A percentile compares a stretch with the other conserved stretches of the same genome.
phyloP scores from a whole-genome alignment of 108 stramenopile genomes.

The Schizochytrium sp. region DNA sequence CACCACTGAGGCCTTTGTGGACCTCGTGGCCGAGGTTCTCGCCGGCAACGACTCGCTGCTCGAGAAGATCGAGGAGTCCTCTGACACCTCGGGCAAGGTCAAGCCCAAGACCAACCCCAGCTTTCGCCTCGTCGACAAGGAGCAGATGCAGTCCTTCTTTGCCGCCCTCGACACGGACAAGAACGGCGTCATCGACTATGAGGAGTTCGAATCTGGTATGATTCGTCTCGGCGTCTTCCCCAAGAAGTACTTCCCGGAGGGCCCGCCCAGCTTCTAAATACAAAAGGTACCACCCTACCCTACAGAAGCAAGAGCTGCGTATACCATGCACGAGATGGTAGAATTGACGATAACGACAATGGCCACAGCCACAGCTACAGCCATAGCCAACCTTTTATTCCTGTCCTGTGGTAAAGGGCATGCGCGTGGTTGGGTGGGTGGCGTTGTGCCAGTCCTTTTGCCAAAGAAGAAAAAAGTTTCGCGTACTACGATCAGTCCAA shows the following conservation, averaged over 20 bases:
- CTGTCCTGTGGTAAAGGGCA: too few relatives aligned
- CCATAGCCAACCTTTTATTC: too few relatives aligned
- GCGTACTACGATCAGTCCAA: too few relatives aligned
- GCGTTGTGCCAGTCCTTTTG: too few relatives aligned
- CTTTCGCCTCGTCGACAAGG: conserved; percentile 69
- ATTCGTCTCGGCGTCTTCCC: conserved; percentile 86
- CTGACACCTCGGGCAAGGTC: conserved; percentile 48
- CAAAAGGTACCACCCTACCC: too few relatives aligned
- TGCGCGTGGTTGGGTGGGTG: too few relatives aligned
- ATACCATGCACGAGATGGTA: too few relatives aligned
- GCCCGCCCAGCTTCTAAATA: neutral
- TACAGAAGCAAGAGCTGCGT: too few relatives aligned
- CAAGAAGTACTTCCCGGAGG: conserved; percentile 30
- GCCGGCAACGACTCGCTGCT: conserved; percentile 57
- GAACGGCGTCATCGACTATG: conserved; percentile 71
- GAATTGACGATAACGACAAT: too few relatives aligned
- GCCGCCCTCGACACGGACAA: conserved; percentile 75
- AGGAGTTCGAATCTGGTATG: conserved; percentile 80
- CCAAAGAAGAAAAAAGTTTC: too few relatives aligned
- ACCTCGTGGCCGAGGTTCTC: conserved; percentile 82
- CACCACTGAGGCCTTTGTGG: conserved; percentile 85
- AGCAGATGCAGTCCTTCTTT: conserved; percentile 69
- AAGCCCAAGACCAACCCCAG: conserved; percentile 62
- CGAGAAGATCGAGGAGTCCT: conserved; percentile 43
- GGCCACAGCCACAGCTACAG: too few relatives aligned